Evolutionary conservation across 106 monocot species (phyloP), one percentile per base, ranked within the genome.

Genomic region (Agapanthus africanus): DNA sequence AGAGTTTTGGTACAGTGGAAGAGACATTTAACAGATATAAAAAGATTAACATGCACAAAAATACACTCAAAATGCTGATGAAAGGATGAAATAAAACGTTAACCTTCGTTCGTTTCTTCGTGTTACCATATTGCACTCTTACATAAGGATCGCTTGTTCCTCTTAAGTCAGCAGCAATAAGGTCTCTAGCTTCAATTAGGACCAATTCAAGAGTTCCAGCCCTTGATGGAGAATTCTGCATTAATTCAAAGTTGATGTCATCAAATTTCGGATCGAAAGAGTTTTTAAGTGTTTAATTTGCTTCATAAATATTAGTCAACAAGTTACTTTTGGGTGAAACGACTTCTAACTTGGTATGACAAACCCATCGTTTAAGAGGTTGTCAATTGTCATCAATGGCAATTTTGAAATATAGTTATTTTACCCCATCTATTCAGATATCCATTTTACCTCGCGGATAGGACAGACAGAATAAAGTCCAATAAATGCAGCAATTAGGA

Each of bases 101-200:
- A n/a, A 97, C 97, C 97, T 97, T 97, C 18, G 97, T 97, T 67
- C 79, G 82, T 75, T 84, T 89, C 84, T 92, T 97, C 13, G 65
- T 68, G 74, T 78, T 92, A 44, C 97, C 97, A 77, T 97, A 97
- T 37, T 89, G 92, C 61, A 97, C 92, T 37, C 89, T 84, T 36
- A 97, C 97, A 79, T 71, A 97, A 54, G 97, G 97, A 79, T 97
- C 97, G 65, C 97, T 92, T 11, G 89, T 92, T 65, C 97, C 89
- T 39, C 92, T 71, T 37, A 92, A 26, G 80, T 97, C 97, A 73
- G 97, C 97, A 69, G 85, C 95, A 76, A 95, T 47, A 40, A 95
- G 84, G 54, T 95, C 91, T 38, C 73, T 92, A 25, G 92, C 97
- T 92, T 97, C 97, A 72, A 97, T 82, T 38, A 97, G 72, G 36